Percentiles rank a stretch among this genome's conserved stretches.
phyloP scores from a whole-genome alignment of 1,139 yeast genomes.

The Suhomyces taliae region DNA sequence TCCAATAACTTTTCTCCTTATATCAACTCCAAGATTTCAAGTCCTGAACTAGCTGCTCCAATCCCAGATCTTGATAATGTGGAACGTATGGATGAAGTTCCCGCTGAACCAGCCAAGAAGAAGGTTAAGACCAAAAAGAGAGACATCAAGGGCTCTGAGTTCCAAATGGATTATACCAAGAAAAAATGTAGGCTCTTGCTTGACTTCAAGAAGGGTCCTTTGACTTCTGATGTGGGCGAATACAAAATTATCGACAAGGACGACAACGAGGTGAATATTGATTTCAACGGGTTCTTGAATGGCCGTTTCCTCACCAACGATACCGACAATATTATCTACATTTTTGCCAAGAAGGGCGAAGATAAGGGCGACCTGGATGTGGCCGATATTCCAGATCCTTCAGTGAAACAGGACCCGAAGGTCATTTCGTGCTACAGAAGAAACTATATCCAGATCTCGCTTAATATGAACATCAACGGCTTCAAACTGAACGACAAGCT shows the following conservation, averaged over 20 bases:
- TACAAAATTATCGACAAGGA: conserved; percentile 34
- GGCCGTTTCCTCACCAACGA: conserved; percentile 48
- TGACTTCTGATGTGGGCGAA: conserved; percentile 17
- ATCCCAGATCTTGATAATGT: not conserved
- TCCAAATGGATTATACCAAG: conserved; percentile 8
- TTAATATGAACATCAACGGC: conserved; percentile 38
- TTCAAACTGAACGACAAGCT: conserved; percentile 27
- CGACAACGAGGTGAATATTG: conserved; percentile 21
- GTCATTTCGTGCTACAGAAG: conserved; percentile 49
- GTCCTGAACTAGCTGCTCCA: conserved; percentile 2
- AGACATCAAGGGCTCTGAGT: conserved; percentile 12
- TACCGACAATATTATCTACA: conserved; percentile 40
- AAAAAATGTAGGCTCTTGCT: conserved; percentile 22
- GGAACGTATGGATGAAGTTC: not conserved
- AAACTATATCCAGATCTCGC: conserved; percentile 41
- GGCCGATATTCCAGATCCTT: conserved; percentile 3
- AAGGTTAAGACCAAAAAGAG: conserved; percentile 6
- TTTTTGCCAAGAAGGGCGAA: conserved; percentile 21
- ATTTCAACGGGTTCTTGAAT: conserved; percentile 40
- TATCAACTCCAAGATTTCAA: conserved; percentile 4
- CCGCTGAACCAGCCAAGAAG: conserved; percentile 8
- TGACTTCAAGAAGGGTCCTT: conserved; percentile 26
- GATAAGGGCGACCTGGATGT: not conserved
- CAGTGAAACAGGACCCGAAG: conserved; percentile 27
- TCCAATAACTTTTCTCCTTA: conserved; percentile 1